Evolutionary conservation across 305 asterid genomes (phyloP).

Genomic region (Ilex paraguariensis): DNA sequence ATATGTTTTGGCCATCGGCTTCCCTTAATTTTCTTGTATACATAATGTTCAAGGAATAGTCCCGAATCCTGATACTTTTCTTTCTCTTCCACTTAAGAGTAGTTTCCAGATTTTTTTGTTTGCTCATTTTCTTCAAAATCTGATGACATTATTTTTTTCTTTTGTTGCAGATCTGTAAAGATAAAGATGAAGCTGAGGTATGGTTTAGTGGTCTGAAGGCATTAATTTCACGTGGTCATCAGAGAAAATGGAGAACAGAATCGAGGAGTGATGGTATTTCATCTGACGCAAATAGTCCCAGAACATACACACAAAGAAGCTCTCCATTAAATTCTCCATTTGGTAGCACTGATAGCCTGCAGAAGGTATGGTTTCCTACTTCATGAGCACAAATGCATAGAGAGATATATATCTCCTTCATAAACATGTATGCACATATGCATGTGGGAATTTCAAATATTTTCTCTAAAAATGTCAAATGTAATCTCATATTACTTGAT

Average conservation of each 20-base stretch:
- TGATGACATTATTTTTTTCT: conserved; percentile 12
- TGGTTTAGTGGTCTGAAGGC: conserved; percentile 91
- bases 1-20: conserved; percentile 11
- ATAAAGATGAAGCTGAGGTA: conserved; percentile 97
- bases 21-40: conserved; percentile 3
- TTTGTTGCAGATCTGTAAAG: conserved; percentile 69
- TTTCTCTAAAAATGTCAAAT: too few species aligned
- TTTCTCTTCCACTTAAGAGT: too few species aligned
- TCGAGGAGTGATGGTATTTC: conserved; percentile 76
- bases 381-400: conserved; percentile 6
- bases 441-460: too few species aligned
- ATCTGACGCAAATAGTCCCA: conserved; percentile 75
- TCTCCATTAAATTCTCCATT: conserved; percentile 73
- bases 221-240: conserved; percentile 67
- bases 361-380: conserved; percentile 42
- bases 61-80: background rate
- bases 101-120: background rate
- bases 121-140: conserved; percentile 4
- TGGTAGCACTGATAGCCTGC: conserved; percentile 56
- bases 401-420: conserved; percentile 8
- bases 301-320: conserved; percentile 66
- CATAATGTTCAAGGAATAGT: background rate
- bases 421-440: background rate
- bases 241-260: conserved; percentile 68
- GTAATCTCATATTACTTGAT: conserved; percentile 13